phyloP scores from a whole-genome alignment of 345 rosid genomes.

The Hibiscus tridactylites region DNA sequence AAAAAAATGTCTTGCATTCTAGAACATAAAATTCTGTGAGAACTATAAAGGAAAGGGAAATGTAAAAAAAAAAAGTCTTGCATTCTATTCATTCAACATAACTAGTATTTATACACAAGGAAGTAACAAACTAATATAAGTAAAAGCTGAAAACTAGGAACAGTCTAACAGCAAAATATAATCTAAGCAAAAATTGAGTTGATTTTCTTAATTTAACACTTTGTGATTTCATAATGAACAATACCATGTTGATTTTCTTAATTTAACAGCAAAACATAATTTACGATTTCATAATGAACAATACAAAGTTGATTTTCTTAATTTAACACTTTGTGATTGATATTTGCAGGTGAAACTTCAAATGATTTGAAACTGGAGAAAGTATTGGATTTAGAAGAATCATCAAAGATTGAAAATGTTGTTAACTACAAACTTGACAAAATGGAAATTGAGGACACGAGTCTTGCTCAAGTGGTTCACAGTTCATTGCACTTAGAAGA shows the following conservation, averaged over 20 bases:
- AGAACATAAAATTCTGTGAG: neutral
- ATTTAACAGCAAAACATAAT: neutral
- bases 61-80: too few relatives aligned
- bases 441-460: neutral
- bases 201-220: neutral
- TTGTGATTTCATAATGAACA: neutral
- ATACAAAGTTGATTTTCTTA: neutral
- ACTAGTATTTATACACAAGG: too few relatives aligned
- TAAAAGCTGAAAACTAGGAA: too few relatives aligned
- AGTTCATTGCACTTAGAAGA: too few relatives aligned
- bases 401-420: neutral
- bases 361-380: neutral
- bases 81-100: too few relatives aligned
- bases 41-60: neutral
- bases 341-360: slow-evolving; percentile 5
- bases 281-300: neutral
- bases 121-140: too few relatives aligned
- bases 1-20: too few relatives aligned
- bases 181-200: neutral
- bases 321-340: neutral
- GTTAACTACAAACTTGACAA: neutral
- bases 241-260: neutral
- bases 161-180: too few relatives aligned
- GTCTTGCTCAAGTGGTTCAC: neutral
- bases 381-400: neutral